These are phyloP conservation scores for Paecilomyces sp. DNA, from an alignment of 2,329 filamentous ascomycete species.

Conservation along the genomic window DNA sequence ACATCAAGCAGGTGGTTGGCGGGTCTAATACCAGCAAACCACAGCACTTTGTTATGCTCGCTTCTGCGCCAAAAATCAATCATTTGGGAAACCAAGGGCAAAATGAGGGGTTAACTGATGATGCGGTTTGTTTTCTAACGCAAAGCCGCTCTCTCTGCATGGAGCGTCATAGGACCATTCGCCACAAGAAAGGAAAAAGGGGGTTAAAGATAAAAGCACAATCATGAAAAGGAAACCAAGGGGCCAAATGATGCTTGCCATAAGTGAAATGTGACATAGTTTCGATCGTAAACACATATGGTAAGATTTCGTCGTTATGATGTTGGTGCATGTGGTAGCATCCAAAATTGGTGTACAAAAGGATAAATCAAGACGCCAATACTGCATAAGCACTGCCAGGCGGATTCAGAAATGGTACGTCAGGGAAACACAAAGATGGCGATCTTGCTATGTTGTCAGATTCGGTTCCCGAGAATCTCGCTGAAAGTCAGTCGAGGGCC, in stretches of 20 bases:
- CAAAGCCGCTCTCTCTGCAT: constrained; percentile 1
- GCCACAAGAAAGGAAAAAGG: background rate
- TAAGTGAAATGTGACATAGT: constrained; percentile 1
- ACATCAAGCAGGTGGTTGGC: background rate
- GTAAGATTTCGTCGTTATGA: background rate
- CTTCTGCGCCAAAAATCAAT: background rate
- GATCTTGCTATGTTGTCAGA: constrained; percentile 3
- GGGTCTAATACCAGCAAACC: background rate
- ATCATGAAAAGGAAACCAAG: constrained; percentile 4
- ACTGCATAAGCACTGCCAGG: constrained; percentile 5
- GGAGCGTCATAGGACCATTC: background rate
- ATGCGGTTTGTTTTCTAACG: background rate
- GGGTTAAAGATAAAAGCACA: constrained; percentile 7
- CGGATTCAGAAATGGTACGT: constrained; percentile 2
- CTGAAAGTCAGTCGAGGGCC: constrained; percentile 7
- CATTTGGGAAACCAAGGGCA: background rate
- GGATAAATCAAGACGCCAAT: constrained; percentile 13
- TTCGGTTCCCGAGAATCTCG: constrained; percentile 3
- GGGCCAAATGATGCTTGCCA: background rate
- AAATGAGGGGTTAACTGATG: background rate
- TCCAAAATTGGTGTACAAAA: constrained; percentile 16
- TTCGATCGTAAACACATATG: constrained; percentile 7
- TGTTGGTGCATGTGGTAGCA: constrained; percentile 9
- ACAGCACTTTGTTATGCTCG: background rate
- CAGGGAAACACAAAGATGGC: background rate